Percentiles rank a stretch among this genome's conserved stretches.
Evolutionary conservation across 2,329 filamentous ascomycete species (phyloP).

Genomic region (Colletotrichum falcatum): DNA sequence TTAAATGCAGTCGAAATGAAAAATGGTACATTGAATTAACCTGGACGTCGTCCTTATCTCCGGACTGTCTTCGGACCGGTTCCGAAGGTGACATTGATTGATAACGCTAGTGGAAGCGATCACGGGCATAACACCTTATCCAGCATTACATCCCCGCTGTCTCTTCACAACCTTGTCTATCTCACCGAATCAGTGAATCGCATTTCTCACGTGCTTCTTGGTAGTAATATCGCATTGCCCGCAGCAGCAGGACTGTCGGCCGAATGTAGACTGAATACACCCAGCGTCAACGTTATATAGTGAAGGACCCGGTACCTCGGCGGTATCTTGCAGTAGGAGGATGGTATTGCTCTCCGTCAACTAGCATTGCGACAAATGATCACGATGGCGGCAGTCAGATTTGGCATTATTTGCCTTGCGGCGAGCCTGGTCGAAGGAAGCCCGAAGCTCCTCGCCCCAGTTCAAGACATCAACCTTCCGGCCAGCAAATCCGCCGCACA

Average conservation of each 20-base stretch:
- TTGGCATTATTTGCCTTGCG: conserved; percentile 25
- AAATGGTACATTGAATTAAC: not conserved
- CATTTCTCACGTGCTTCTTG: conserved; percentile 21
- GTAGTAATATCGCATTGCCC: conserved; percentile 9
- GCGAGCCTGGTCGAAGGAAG: conserved; percentile 10
- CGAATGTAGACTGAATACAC: not conserved
- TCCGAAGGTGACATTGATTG: not conserved
- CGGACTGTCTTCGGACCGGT: not conserved
- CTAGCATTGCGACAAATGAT: not conserved
- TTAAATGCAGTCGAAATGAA: not conserved
- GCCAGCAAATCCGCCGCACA: conserved; percentile 49
- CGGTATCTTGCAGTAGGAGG: not conserved
- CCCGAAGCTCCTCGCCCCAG: conserved; percentile 42
- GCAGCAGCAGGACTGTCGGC: conserved; percentile 6
- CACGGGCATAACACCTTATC: conserved; percentile 23
- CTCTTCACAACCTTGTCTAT: conserved; percentile 7
- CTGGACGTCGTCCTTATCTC: not conserved
- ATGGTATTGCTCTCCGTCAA: not conserved
- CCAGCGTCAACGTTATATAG: not conserved
- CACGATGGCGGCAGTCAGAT: conserved; percentile 19
- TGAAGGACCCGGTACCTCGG: too few species aligned
- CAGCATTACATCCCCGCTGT: conserved; percentile 8
- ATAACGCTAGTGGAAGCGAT: conserved; percentile 16
- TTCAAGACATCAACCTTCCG: conserved; percentile 46
- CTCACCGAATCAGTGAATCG: conserved; percentile 16